phyloP scores from a whole-genome alignment of 2,329 filamentous ascomycete species.

The Beauveria sp. region DNA sequence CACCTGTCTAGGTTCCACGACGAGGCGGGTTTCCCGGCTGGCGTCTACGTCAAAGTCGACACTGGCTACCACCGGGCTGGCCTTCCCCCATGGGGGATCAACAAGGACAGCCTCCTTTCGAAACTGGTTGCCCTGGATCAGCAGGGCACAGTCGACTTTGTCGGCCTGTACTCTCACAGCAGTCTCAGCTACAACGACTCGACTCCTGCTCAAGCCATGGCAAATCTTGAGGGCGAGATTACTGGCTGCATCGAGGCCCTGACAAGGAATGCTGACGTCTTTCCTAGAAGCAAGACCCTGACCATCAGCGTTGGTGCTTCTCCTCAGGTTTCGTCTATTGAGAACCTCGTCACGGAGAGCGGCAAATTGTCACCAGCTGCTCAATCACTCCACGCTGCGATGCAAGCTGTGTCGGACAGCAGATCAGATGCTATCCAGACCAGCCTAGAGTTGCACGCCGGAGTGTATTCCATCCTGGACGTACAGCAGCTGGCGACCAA shows the following conservation, averaged over 20 bases:
- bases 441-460: slow-evolving; percentile 52
- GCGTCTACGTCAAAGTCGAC: slow-evolving; percentile 54
- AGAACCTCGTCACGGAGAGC: slow-evolving; percentile 16
- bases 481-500: slow-evolving; percentile 57
- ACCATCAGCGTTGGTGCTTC: slow-evolving; percentile 26
- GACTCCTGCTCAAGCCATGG: slow-evolving; percentile 21
- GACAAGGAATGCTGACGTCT: slow-evolving; percentile 7
- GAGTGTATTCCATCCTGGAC: slow-evolving; percentile 57
- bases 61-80: slow-evolving; percentile 58
- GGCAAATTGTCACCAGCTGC: not conserved
- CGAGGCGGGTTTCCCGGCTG: slow-evolving; percentile 21
- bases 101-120: slow-evolving; percentile 29
- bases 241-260: slow-evolving; percentile 22
- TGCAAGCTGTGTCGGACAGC: not conserved
- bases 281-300: slow-evolving; percentile 15
- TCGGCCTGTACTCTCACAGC: slow-evolving; percentile 26
- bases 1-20: slow-evolving; percentile 23
- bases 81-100: slow-evolving; percentile 34
- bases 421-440: slow-evolving; percentile 13
- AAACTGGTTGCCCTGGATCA: slow-evolving; percentile 22
- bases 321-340: slow-evolving; percentile 21
- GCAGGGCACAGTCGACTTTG: slow-evolving; percentile 8
- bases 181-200: slow-evolving; percentile 25
- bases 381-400: slow-evolving; percentile 5
- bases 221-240: slow-evolving; percentile 22